These are phyloP conservation scores for Penicillium manginii DNA, from an alignment of 495 filamentous ascomycete species.

Conservation along the genomic window DNA sequence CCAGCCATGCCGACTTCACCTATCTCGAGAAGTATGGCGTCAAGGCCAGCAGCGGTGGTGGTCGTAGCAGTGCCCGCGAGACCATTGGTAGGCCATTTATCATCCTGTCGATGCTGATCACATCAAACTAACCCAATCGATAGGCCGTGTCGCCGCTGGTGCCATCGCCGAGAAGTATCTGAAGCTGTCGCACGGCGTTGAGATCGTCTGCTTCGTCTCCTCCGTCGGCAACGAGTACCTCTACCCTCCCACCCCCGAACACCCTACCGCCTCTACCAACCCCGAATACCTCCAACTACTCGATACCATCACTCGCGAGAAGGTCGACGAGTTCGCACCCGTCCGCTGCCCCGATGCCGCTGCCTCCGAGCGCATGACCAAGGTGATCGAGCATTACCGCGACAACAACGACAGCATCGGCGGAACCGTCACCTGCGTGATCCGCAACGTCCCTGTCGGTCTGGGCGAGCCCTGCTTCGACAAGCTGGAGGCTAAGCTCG, in stretches of 20 bases:
- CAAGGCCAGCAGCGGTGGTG: slow-evolving; percentile 90
- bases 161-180: slow-evolving; percentile 96
- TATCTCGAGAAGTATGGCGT: slow-evolving; percentile 98
- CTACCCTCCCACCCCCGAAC: slow-evolving; percentile 76
- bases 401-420: slow-evolving; percentile 89
- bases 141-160: slow-evolving; percentile 88
- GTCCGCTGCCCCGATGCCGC: slow-evolving; percentile 81
- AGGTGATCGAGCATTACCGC: slow-evolving; percentile 77
- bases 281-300: slow-evolving; percentile 80
- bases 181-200: slow-evolving; percentile 73
- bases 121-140: background rate
- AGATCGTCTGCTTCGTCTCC: slow-evolving; percentile 89
- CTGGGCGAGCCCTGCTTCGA: slow-evolving; percentile 96
- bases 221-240: slow-evolving; percentile 84
- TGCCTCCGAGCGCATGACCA: slow-evolving; percentile 71
- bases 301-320: slow-evolving; percentile 71
- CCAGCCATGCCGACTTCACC: slow-evolving; percentile 95
- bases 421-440: slow-evolving; percentile 94
- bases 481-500: slow-evolving; percentile 92
- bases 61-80: slow-evolving; percentile 89
- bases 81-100: slow-evolving; percentile 69
- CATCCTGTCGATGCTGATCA: background rate
- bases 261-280: slow-evolving; percentile 77
- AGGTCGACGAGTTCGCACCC: slow-evolving; percentile 81
- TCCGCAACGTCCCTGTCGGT: slow-evolving; percentile 84